phyloP scores from a whole-genome alignment of 768 basidiomycete species.

The Mrakia blollopis region DNA sequence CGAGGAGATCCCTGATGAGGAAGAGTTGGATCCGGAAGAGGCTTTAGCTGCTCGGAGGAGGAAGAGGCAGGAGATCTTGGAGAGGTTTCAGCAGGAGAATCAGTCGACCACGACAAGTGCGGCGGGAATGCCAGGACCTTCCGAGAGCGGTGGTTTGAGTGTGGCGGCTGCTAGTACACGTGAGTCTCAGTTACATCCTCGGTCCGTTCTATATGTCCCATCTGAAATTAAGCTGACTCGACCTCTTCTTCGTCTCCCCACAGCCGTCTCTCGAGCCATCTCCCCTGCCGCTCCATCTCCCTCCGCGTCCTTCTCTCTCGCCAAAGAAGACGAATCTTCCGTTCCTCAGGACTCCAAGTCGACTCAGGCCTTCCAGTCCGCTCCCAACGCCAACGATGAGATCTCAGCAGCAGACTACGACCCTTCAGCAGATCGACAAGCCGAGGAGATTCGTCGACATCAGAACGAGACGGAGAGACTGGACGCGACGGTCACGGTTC shows the following conservation, averaged over 20 bases:
- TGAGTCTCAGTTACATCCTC: not conserved
- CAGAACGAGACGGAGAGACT: conserved; percentile 43
- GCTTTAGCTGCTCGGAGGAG: conserved; percentile 28
- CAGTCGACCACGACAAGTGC: conserved; percentile 11
- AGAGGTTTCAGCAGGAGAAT: conserved; percentile 20
- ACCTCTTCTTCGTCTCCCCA: not conserved
- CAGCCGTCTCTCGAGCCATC: not conserved
- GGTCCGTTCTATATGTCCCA: not conserved
- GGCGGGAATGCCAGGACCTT: conserved; percentile 1
- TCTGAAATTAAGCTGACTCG: not conserved
- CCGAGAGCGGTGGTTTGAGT: not conserved
- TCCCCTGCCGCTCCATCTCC: not conserved
- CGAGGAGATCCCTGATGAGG: conserved; percentile 27
- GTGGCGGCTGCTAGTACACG: not conserved
- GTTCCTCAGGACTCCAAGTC: conserved; percentile 6
- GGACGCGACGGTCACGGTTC: conserved; percentile 23
- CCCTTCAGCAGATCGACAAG: conserved; percentile 70
- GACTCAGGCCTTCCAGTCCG: conserved; percentile 9
- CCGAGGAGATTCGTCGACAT: conserved; percentile 71
- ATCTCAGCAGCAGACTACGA: conserved; percentile 92
- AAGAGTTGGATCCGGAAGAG: conserved; percentile 28
- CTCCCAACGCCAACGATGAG: conserved; percentile 52
- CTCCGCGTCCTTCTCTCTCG: conserved; percentile 14
- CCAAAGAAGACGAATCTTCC: conserved; percentile 4
- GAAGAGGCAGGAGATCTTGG: conserved; percentile 28